Percentiles rank a stretch among this genome's conserved stretches.
Conservation (phyloP, 257 asterid species). For the Gynochthodes officinalis region DNA sequence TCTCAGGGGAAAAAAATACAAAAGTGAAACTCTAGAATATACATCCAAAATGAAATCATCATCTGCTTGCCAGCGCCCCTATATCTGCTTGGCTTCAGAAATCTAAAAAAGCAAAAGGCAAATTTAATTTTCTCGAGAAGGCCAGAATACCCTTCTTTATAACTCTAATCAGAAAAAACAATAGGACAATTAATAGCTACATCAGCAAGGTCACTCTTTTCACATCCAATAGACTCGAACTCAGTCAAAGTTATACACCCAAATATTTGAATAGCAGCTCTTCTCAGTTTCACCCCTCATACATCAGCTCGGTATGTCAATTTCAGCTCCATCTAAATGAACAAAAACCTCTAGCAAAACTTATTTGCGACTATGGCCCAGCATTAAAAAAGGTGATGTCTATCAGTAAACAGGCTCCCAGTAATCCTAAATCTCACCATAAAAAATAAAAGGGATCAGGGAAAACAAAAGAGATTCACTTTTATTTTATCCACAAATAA, state of each 20-base stretch:
- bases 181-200: neutral
- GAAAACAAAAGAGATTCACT: neutral
- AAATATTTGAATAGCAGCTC: neutral
- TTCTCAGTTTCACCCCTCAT: neutral
- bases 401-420: neutral
- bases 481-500: neutral
- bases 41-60: neutral
- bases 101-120: neutral
- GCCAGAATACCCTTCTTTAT: neutral
- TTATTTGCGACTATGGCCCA: neutral
- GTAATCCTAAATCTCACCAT: neutral
- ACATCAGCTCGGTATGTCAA: neutral
- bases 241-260: neutral
- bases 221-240: neutral
- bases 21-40: neutral
- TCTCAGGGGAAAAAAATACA: neutral
- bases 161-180: neutral
- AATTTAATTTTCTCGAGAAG: neutral
- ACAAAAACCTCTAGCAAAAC: neutral
- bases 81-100: neutral
- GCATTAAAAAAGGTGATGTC: neutral
- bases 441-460: neutral
- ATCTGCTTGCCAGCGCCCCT: conserved; percentile 1
- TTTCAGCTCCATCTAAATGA: conserved; percentile 9
- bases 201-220: neutral